Conservation (phyloP, 768 basidiomycete genomes). For the Termitomyces sp. region DNA sequence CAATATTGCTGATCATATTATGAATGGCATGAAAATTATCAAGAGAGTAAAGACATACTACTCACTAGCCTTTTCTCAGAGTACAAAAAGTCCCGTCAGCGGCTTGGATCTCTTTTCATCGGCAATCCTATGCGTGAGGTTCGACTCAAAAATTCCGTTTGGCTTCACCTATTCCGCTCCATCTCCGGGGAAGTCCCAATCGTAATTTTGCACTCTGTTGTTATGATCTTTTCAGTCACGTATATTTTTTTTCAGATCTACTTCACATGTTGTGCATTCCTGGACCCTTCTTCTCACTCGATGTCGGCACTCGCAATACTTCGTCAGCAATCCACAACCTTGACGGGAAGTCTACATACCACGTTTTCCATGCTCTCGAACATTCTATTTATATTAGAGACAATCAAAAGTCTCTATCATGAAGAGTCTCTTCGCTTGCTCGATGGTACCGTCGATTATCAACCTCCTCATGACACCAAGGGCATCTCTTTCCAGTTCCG, state of each 20-base stretch:
- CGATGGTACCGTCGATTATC: constrained; percentile 21
- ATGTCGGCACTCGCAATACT: constrained; percentile 34
- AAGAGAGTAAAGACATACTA: background rate
- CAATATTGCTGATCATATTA: constrained; percentile 24
- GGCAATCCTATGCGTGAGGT: constrained; percentile 14
- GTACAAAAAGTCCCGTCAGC: constrained; percentile 17
- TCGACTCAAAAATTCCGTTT: background rate
- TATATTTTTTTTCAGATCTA: constrained; percentile 21
- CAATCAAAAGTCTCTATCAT: constrained; percentile 25
- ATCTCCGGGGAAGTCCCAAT: constrained; percentile 22
- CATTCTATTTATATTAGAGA: constrained; percentile 17
- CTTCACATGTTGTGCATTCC: constrained; percentile 24
- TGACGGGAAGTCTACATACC: constrained; percentile 17
- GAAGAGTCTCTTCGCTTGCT: constrained; percentile 15
- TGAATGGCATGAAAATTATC: constrained; percentile 14
- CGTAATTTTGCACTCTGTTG: constrained; percentile 8
- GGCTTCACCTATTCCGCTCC: constrained; percentile 9
- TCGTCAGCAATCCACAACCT: constrained; percentile 26
- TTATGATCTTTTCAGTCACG: background rate
- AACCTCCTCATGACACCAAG: constrained; percentile 10
- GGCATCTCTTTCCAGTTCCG: constrained; percentile 23
- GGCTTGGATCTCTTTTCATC: constrained; percentile 14
- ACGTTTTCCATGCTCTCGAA: constrained; percentile 14
- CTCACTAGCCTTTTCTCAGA: constrained; percentile 14
- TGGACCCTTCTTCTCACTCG: constrained; percentile 26